A percentile compares a stretch with the other conserved stretches of the same genome.
phyloP scores from a whole-genome alignment of 768 basidiomycete genomes.

The Lenzites betulinus region DNA sequence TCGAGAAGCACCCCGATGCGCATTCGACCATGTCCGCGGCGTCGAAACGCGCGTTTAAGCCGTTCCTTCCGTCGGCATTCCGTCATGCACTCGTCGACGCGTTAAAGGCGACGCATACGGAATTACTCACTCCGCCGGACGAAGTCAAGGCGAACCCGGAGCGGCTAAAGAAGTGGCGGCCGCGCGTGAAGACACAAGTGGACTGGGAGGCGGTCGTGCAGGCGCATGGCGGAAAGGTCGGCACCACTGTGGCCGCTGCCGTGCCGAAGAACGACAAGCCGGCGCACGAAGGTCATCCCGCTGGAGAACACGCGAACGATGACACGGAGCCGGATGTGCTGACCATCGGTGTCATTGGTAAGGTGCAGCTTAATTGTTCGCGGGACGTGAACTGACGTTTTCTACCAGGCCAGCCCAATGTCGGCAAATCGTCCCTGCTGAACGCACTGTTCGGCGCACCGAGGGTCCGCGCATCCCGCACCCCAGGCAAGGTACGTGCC shows the following conservation, averaged over 20 bases:
- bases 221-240: conserved; percentile 46
- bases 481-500: conserved; percentile 74
- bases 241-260: conserved; percentile 44
- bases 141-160: conserved; percentile 49
- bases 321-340: conserved; percentile 53
- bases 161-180: conserved; percentile 61
- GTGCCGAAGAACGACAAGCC: conserved; percentile 33
- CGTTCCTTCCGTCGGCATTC: conserved; percentile 68
- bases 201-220: conserved; percentile 71
- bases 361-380: not conserved
- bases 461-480: conserved; percentile 81
- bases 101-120: conserved; percentile 64
- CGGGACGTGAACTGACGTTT: not conserved
- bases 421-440: conserved; percentile 90
- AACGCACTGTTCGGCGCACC: conserved; percentile 86
- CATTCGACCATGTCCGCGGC: conserved; percentile 18
- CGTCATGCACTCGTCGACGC: conserved; percentile 64
- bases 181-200: conserved; percentile 61
- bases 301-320: conserved; percentile 20
- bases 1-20: conserved; percentile 40
- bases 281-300: conserved; percentile 31
- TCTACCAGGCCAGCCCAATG: conserved; percentile 82
- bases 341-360: conserved; percentile 83
- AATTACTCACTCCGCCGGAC: conserved; percentile 69
- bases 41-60: conserved; percentile 49